Evolutionary conservation across 805 yeast species (phyloP).

Genomic region (Starmerella cellae): DNA sequence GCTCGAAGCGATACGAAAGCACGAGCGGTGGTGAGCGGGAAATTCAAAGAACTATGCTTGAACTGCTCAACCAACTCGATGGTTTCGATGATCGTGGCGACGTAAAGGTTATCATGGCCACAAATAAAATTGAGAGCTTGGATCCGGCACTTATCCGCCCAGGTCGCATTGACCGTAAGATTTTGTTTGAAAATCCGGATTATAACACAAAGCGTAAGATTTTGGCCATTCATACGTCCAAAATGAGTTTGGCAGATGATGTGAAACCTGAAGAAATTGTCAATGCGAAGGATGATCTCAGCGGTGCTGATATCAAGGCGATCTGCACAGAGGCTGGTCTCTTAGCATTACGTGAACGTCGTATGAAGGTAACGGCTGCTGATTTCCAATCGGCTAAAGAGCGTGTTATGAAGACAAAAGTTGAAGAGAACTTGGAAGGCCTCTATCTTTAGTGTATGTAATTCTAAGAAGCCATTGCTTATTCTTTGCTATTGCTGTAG

Average conservation of each 20-base stretch:
- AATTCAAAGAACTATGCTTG: slow-evolving; percentile 96
- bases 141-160: slow-evolving; percentile 96
- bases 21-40: slow-evolving; percentile 93
- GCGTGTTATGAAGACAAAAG: slow-evolving; percentile 88
- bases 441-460: slow-evolving; percentile 47
- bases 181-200: slow-evolving; percentile 91
- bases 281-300: slow-evolving; percentile 79
- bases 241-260: slow-evolving; percentile 80
- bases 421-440: slow-evolving; percentile 92
- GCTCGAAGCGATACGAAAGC: slow-evolving; percentile 90
- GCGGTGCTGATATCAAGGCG: slow-evolving; percentile 97
- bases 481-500: too few species aligned
- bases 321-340: slow-evolving; percentile 96
- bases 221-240: slow-evolving; percentile 78
- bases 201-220: slow-evolving; percentile 86
- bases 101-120: slow-evolving; percentile 96
- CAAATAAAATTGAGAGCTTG: slow-evolving; percentile 82
- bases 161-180: slow-evolving; percentile 93
- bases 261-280: slow-evolving; percentile 83
- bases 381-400: slow-evolving; percentile 91
- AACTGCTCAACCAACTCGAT: slow-evolving; percentile 83
- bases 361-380: slow-evolving; percentile 92
- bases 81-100: slow-evolving; percentile 97
- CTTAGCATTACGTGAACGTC: slow-evolving; percentile 86
- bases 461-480: neutral